Base-by-base conservation (phyloP, 108 stramenopile species). In the Chaetoceros muelleri region DNA sequence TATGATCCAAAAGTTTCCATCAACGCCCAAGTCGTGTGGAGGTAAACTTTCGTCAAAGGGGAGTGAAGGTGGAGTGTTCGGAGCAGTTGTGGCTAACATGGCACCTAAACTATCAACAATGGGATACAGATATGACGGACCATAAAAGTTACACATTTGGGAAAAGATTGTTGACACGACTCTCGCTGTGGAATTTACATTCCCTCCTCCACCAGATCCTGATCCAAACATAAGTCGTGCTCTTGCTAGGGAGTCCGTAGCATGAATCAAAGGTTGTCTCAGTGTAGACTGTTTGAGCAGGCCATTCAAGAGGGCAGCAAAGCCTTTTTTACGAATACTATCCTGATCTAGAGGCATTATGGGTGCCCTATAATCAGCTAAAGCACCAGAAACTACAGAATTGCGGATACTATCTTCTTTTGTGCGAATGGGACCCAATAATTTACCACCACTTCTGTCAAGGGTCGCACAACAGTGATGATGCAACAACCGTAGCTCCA, bases 131-230 rank as follows among this genome's bases (percentile, higher is more conserved):
- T 76, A 90, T n/a, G 74, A 78, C 48, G 65, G 65, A 3, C 88
- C 88, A 46, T 84, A 90, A 60, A 90, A 90, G 26, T 51, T 64
- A 52, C 88, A 90, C 84, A 90, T 90, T 70, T 90, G 88, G 20
- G 66, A 68, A 63, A 82, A 90, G 45, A 90, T 86, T 1, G 80
- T 67, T 8, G 82, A 66, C 44, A 90, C 70, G 48, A 90, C 88
- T 22, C 88, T 71, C n/a, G 88, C 82, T 7, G 84, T 82, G 18
- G 81, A 64, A 47, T 90, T 84, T 30, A 57, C 53, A 21, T 70
- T 69, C 22, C 80, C 81, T 27, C 75, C 80, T 45, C 71, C 63
- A 34, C 72, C 76, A 20, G 60, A 53, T 34, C 73, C 73, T 8
- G 59, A 56, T 28, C 84, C 84, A 69, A 85, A 90, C 88, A 90